Conservation (phyloP, 1,284 basidiomycete genomes). For the Heterobasidion irregulare region DNA sequence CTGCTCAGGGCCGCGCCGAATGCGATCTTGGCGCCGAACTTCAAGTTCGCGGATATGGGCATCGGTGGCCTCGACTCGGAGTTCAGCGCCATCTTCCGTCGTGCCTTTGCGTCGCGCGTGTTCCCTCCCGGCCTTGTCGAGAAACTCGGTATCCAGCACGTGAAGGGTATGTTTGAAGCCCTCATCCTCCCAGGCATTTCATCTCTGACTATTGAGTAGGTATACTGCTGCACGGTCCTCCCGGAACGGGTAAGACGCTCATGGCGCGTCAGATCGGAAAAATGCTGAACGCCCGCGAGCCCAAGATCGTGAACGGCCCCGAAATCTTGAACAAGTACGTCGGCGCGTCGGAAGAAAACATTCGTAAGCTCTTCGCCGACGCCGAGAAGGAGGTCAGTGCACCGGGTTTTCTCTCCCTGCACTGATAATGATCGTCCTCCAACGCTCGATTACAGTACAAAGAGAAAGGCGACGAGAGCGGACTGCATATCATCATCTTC, state of each 20-base stretch:
- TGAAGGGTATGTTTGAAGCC: constrained; percentile 63
- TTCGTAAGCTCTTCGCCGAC: constrained; percentile 95
- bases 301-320: constrained; percentile 98
- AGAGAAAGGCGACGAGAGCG: constrained; percentile 97
- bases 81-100: constrained; percentile 95
- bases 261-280: constrained; percentile 99
- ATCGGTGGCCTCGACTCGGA: constrained; percentile 97
- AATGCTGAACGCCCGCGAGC: constrained; percentile 97
- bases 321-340: constrained; percentile 98
- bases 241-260: constrained; percentile 97
- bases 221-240: constrained; percentile 93
- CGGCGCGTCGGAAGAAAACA: constrained; percentile 97
- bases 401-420: not conserved
- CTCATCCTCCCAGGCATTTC: not conserved
- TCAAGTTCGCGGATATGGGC: constrained; percentile 99
- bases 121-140: constrained; percentile 97
- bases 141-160: constrained; percentile 97
- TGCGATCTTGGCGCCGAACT: constrained; percentile 95
- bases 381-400: constrained; percentile 87
- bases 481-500: constrained; percentile 98
- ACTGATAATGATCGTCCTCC: not conserved
- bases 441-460: constrained; percentile 61
- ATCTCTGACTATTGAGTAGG: constrained; percentile 31
- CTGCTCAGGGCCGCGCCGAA: constrained; percentile 74
- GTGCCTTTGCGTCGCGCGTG: constrained; percentile 96